Base-by-base conservation (phyloP, 208 protist genomes). In the Crithidia brevicula region DNA sequence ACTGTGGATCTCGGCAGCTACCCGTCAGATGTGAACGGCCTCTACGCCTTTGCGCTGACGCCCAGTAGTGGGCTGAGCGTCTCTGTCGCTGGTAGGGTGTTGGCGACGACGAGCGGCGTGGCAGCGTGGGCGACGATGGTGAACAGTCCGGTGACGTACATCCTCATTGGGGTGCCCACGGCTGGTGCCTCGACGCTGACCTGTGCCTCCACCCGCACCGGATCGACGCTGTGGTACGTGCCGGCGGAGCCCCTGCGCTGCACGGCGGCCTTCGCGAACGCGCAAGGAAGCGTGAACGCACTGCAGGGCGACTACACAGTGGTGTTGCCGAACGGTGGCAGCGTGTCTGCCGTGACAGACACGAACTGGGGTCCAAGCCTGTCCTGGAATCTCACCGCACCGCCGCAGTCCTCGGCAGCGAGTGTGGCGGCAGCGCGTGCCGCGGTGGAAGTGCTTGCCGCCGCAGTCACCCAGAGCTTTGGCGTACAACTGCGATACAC, bases 101-200 rank as follows among this genome's bases (percentile, higher is more conserved):
- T 47, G 5, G 42, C 58, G 49, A 67, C 13, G 22, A 63, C 28
- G 20, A 49, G 5, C 20, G 65, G 18, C n/a, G 51, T 61, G 40
- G 34, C 63, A 27, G 52, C 64, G 57, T 83, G 77, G 71, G 18
- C 42, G 31, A 22, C 68, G 20, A 91, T 92, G 85, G 67, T 65
- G 50, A 86, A 84, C 56, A 95, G 90, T 57, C 90, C 90, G 10
- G 38, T 78, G 56, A 50, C 36, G 33, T 91, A 88, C 63, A 78
- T 68, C 36, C 72, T 95, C 18, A 73, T 95, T 64, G 88, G 85
- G 13, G 70, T 83, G n/a, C 87, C 90, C 11, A 77, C 84, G 7
- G 54, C 70, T 6, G 61, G 38, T 6, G 76, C 72, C 10, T 83
- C 84, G 13, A 67, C 42, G 33, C 40, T 92, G 13, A 34, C 50